Evolutionary conservation across 257 asterid genomes (phyloP).

Genomic region (Linaria vulgaris): DNA sequence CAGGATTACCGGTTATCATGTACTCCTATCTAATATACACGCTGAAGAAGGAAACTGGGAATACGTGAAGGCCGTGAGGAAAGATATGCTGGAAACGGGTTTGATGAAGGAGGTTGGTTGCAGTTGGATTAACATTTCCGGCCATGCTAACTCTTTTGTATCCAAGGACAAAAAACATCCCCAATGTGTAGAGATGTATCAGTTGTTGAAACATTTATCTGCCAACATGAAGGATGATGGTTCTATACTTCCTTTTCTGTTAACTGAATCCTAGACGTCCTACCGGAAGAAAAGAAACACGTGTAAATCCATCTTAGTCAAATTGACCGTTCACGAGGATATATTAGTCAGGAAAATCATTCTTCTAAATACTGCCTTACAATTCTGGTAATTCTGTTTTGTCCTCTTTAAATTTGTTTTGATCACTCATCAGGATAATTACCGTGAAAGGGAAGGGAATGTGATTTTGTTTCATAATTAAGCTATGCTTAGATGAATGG

Average conservation of each 20-base stretch:
- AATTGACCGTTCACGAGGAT: conserved; percentile 14
- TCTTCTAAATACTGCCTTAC: conserved; percentile 6
- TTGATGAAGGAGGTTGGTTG: conserved; percentile 74
- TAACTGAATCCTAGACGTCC: conserved; percentile 33
- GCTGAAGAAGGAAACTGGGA: conserved; percentile 93
- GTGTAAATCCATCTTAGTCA: neutral
- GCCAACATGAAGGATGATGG: conserved; percentile 64
- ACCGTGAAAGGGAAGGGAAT: neutral
- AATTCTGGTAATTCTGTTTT: conserved; percentile 3
- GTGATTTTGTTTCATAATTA: too few species aligned
- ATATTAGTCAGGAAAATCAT: neutral
- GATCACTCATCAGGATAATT: conserved; percentile 1
- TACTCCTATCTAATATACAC: conserved; percentile 77
- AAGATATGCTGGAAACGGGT: conserved; percentile 60
- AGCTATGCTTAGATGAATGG: too few species aligned
- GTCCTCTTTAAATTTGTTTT: neutral
- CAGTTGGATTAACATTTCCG: conserved; percentile 80
- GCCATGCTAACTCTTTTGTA: conserved; percentile 47
- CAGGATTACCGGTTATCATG: conserved; percentile 56
- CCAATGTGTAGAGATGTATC: conserved; percentile 40
- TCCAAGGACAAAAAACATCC: conserved; percentile 66
- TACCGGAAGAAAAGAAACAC: conserved; percentile 18
- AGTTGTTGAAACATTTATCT: conserved; percentile 47
- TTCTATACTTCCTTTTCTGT: conserved; percentile 34
- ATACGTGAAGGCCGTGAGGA: conserved; percentile 55